Evolutionary conservation across 129 eudicot species (phyloP), one percentile per base, ranked within the genome.

Genomic region (Helianthus tuberosus): DNA sequence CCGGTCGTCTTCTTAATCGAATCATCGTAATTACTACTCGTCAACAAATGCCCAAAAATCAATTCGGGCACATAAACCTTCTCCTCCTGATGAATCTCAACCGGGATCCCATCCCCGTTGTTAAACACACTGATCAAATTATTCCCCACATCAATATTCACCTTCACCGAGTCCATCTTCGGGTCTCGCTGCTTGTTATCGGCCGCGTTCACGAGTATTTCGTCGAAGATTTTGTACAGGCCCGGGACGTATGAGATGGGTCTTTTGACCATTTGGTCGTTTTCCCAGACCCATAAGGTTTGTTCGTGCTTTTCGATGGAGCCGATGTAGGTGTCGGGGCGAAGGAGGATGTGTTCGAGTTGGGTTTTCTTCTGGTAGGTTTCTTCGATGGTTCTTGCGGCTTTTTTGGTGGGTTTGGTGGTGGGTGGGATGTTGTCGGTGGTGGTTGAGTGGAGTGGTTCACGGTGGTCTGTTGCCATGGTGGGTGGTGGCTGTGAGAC

Each of bases 1-100:
- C 98, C 97, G 5, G 98, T 94, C 0, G 97, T 94, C 78, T 94
- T 94, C 87, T 90, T 94, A 78, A 66, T 86, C 2, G 76, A 29
- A 76, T 94, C 98, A 74, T 94, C 90, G 20, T 94, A 94, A 23
- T 94, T 94, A 72, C 98, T 94, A 67, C 98, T 94, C 4, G 98
- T 94, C 77, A 94, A 79, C 80, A 94, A 69, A 80, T 94, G 96
- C 64, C 98, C 98, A 72, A 94, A 94, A 13, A 94, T 94, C 93
- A 94, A 50, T 52, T 94, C 98, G 4, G 98, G 98, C 25, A 94
- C 98, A 84, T 90, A 94, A 61, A 94, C 91, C 58, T 86, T 86
- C 36, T 94, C 97, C 66, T 90, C 98, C 77, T 94, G 88, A 53
- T 94, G 98, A 52, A 94, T 60, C 80, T 94, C 98, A 3, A 90